Conservation (phyloP, 331 rosid species). For the Stylosanthes scabra region DNA sequence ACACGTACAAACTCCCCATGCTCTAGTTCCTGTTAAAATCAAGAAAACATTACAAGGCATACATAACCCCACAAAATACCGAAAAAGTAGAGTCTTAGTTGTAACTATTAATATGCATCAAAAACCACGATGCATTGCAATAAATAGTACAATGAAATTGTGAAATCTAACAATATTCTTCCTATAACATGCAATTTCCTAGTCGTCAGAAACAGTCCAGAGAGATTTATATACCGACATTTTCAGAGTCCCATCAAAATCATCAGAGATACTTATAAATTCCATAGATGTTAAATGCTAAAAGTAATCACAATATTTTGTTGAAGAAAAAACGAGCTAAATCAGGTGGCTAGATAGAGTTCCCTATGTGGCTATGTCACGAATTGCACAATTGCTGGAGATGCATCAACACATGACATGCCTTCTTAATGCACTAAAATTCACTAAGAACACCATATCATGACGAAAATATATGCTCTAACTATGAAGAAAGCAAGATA, state of each 20-base stretch:
- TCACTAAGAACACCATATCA: conserved; percentile 3
- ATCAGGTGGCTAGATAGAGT: conserved; percentile 13
- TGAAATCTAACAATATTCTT: conserved; percentile 11
- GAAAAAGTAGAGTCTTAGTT: conserved; percentile 7
- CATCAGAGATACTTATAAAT: conserved; percentile 4
- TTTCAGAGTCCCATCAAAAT: not conserved
- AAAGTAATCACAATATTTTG: not conserved
- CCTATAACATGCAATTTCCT: conserved; percentile 16
- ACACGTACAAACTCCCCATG: conserved; percentile 91
- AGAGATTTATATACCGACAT: not conserved
- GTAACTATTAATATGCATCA: not conserved
- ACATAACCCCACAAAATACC: not conserved
- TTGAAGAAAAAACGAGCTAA: too few relatives aligned
- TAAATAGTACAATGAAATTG: not conserved
- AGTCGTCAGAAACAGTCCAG: conserved; percentile 7
- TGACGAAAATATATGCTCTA: conserved; percentile 11
- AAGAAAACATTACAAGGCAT: conserved; percentile 16
- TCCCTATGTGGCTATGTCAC: not conserved
- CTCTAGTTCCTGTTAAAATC: conserved; percentile 66
- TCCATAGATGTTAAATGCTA: conserved; percentile 2
- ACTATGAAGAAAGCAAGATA: conserved; percentile 7
- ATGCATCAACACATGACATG: not conserved
- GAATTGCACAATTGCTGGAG: not conserved
- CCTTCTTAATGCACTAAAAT: conserved; percentile 19
- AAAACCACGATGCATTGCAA: not conserved